Percentiles rank a stretch among this genome's conserved stretches.
Evolutionary conservation across 2,329 filamentous ascomycete species (phyloP).

Genomic region (Fusarium nurragi): DNA sequence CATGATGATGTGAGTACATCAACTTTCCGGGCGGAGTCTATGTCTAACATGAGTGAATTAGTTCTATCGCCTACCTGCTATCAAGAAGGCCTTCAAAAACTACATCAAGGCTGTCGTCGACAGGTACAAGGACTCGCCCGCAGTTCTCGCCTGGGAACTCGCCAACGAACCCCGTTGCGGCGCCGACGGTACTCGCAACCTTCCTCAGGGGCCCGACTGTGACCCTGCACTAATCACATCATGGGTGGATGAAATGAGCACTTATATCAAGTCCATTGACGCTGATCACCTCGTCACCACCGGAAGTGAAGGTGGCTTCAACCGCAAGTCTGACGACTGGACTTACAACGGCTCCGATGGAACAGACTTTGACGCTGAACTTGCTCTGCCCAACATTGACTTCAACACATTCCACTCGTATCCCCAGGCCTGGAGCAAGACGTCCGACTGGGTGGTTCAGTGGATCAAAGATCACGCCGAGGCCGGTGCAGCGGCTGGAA

Average conservation of each 20-base stretch:
- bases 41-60: constrained; percentile 11
- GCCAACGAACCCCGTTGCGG: constrained; percentile 68
- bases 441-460: constrained; percentile 60
- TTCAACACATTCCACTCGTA: constrained; percentile 66
- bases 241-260: constrained; percentile 65
- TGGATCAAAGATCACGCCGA: constrained; percentile 65
- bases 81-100: constrained; percentile 62
- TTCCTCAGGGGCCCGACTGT: constrained; percentile 54
- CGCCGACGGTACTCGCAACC: constrained; percentile 56
- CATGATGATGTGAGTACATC: constrained; percentile 46
- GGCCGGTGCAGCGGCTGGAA: constrained; percentile 50
- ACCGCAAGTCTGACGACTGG: constrained; percentile 54
- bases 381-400: constrained; percentile 57
- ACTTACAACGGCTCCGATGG: constrained; percentile 60
- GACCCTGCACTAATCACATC: constrained; percentile 54
- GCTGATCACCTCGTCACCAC: constrained; percentile 63
- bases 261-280: constrained; percentile 63
- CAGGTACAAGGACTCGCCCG: constrained; percentile 65
- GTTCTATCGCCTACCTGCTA: constrained; percentile 60
- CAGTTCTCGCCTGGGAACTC: constrained; percentile 75
- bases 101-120: constrained; percentile 69
- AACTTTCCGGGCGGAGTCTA: accelerated
- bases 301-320: constrained; percentile 68
- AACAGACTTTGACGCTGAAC: constrained; percentile 63
- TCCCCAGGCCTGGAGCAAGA: constrained; percentile 65